These are phyloP conservation scores for Sporobolomyces roseus DNA, from an alignment of 768 basidiomycete genomes.

Conservation along the genomic window DNA sequence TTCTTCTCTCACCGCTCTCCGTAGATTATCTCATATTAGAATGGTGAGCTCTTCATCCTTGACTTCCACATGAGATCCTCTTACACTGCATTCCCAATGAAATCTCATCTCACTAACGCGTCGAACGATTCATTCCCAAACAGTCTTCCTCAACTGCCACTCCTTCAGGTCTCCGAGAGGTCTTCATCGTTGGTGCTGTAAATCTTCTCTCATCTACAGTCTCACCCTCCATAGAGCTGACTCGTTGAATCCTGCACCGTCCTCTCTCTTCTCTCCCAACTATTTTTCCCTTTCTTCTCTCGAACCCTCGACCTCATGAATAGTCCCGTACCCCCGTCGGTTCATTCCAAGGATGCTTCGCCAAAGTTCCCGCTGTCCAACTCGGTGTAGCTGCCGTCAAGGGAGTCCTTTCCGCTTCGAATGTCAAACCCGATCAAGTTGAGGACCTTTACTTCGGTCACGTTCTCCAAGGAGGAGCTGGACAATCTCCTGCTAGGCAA, in stretches of 20 bases:
- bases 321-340: conserved; percentile 80
- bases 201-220: not conserved
- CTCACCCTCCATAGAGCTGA: not conserved
- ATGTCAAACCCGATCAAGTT: conserved; percentile 72
- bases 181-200: conserved; percentile 42
- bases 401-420: conserved; percentile 75
- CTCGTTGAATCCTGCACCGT: not conserved
- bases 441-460: conserved; percentile 98
- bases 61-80: not conserved
- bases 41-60: conserved; percentile 12
- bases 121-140: not conserved
- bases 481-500: conserved; percentile 96
- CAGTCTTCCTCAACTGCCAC: conserved; percentile 29
- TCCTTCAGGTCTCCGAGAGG: conserved; percentile 28
- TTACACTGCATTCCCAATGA: not conserved
- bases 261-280: no score
- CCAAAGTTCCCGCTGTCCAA: conserved; percentile 81
- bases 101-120: not conserved
- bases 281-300: not conserved
- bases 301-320: no score
- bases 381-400: conserved; percentile 85
- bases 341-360: conserved; percentile 83
- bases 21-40: conserved; percentile 37
- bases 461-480: conserved; percentile 94
- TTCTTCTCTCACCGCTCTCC: conserved; percentile 1